These are phyloP conservation scores for Juglanconis sp. DNA, from an alignment of 2,329 filamentous ascomycete genomes.

Conservation along the genomic window DNA sequence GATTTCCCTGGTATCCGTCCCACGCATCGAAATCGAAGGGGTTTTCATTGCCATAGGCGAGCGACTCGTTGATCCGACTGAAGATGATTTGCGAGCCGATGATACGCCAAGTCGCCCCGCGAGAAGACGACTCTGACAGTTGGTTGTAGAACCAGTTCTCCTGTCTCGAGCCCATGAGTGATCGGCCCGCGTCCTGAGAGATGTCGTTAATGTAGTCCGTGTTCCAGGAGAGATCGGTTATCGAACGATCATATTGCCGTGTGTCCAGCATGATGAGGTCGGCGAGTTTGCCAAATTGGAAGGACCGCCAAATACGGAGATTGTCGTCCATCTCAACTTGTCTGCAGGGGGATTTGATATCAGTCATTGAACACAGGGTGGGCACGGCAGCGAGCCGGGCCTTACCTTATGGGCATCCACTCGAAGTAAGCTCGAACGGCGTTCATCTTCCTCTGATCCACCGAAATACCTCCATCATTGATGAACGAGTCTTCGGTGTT, in stretches of 20 bases:
- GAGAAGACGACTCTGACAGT: constrained; percentile 54
- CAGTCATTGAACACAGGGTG: neutral
- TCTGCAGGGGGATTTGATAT: constrained; percentile 19
- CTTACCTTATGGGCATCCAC: constrained; percentile 55
- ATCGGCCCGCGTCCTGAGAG: constrained; percentile 62
- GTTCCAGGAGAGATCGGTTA: constrained; percentile 58
- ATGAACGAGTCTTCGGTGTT: constrained; percentile 67
- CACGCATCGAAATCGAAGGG: constrained; percentile 50
- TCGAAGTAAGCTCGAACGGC: constrained; percentile 69
- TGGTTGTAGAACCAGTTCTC: constrained; percentile 71
- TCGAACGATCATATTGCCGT: constrained; percentile 64
- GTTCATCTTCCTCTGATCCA: constrained; percentile 73
- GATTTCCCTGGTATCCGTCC: constrained; percentile 59
- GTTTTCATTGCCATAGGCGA: constrained; percentile 27
- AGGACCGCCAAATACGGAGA: constrained; percentile 65
- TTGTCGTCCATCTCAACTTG: constrained; percentile 68
- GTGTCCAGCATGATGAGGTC: constrained; percentile 70
- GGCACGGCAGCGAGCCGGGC: neutral
- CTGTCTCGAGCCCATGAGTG: constrained; percentile 68
- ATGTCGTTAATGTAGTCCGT: constrained; percentile 61
- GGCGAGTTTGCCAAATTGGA: constrained; percentile 62
- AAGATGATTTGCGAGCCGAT: constrained; percentile 72
- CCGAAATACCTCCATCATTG: constrained; percentile 55
- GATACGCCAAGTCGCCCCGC: constrained; percentile 68
- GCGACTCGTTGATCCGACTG: constrained; percentile 34